A percentile compares a stretch with the other conserved stretches of the same genome.
Evolutionary conservation across 73 alveolate genomes (phyloP).

Genomic region (Paramecium bursaria): DNA sequence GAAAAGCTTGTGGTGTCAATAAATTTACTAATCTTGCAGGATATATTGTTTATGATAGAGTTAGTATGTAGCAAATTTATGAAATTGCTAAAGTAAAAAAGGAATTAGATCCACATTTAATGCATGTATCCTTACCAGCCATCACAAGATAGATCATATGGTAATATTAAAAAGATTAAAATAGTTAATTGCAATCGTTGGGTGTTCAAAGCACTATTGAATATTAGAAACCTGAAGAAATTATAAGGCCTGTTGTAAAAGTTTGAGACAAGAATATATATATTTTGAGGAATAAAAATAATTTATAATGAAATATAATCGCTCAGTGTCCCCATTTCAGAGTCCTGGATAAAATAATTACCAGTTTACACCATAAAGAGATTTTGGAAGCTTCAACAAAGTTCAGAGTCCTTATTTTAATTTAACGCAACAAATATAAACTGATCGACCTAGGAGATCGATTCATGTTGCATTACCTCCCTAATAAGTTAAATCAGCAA

Average conservation of each 20-base stretch:
- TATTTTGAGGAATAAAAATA: too few species aligned
- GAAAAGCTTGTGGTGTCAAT: constrained; percentile 79
- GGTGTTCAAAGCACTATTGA: background rate
- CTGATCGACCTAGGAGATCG: constrained; percentile 11
- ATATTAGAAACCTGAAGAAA: constrained; percentile 16
- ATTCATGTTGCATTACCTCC: background rate
- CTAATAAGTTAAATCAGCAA: background rate
- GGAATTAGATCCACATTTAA: constrained; percentile 75
- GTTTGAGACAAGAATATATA: constrained; percentile 50
- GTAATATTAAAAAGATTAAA: too few species aligned
- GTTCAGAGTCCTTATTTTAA: constrained; percentile 56
- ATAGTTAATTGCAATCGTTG: constrained; percentile 22
- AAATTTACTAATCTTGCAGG: constrained; percentile 73
- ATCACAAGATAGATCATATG: constrained; percentile 42
- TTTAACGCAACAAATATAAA: too few species aligned
- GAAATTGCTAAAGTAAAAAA: constrained; percentile 80
- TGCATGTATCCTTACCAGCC: constrained; percentile 37
- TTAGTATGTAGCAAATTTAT: constrained; percentile 73
- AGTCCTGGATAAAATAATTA: constrained; percentile 14
- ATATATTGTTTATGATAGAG: constrained; percentile 66
- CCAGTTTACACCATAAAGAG: constrained; percentile 3
- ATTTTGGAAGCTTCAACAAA: background rate
- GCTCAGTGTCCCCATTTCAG: constrained; percentile 13
- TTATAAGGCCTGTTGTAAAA: constrained; percentile 48
- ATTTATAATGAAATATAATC: constrained; percentile 33